phyloP scores from a whole-genome alignment of 2,329 filamentous ascomycete species.

The Trichoderma asperellum region DNA sequence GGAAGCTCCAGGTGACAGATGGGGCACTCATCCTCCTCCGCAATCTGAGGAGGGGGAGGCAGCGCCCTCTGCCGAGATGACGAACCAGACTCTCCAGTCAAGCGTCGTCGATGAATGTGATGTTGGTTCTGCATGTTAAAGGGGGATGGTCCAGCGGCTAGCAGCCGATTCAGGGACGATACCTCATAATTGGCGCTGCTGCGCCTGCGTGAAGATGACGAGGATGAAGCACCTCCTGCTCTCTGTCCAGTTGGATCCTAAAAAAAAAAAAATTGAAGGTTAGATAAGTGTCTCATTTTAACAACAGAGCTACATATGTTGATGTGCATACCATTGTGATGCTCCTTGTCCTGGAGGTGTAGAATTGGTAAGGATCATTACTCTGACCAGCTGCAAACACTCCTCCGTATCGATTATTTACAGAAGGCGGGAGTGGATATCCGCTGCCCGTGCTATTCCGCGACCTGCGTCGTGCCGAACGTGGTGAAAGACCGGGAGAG shows the following conservation, averaged over 20 bases:
- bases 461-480: constrained; percentile 49
- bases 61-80: constrained; percentile 46
- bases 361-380: constrained; percentile 44
- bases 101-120: constrained; percentile 40
- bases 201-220: constrained; percentile 38
- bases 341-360: constrained; percentile 47
- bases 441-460: constrained; percentile 48
- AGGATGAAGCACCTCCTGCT: constrained; percentile 33
- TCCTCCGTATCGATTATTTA: constrained; percentile 41
- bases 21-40: constrained; percentile 79
- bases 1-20: constrained; percentile 75
- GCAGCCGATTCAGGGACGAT: constrained; percentile 46
- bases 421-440: constrained; percentile 37
- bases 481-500: constrained; percentile 41
- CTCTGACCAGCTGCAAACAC: constrained; percentile 42
- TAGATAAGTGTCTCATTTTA: constrained; percentile 12
- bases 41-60: constrained; percentile 54
- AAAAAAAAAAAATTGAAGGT: not conserved
- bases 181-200: constrained; percentile 40
- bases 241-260: constrained; percentile 34
- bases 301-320: not conserved
- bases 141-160: constrained; percentile 43
- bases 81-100: constrained; percentile 39
- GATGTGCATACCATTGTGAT: constrained; percentile 52
- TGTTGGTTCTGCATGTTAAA: constrained; percentile 39